Evolutionary conservation across 1,284 basidiomycete genomes (phyloP).

Genomic region (Singerocomus inundabilis): DNA sequence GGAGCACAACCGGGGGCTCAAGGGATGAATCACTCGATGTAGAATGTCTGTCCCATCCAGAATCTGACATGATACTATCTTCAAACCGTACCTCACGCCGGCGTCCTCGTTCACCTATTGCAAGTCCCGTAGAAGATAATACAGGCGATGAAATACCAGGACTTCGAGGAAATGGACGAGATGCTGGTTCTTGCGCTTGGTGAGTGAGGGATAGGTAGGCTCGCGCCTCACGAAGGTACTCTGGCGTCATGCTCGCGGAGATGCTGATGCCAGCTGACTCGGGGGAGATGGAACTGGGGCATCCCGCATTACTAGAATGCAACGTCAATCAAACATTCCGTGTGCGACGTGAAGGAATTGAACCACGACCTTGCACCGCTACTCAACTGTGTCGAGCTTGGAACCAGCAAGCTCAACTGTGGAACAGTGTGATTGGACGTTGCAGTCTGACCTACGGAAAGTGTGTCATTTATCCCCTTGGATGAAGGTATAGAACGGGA

Average conservation of each 20-base stretch:
- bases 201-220: conserved; percentile 34
- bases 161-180: conserved; percentile 17
- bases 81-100: conserved; percentile 37
- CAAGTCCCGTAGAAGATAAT: conserved; percentile 32
- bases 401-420: conserved; percentile 32
- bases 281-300: conserved; percentile 35
- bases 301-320: conserved; percentile 25
- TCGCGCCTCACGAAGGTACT: conserved; percentile 34
- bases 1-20: conserved; percentile 24
- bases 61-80: conserved; percentile 33
- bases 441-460: conserved; percentile 7
- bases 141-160: conserved; percentile 29
- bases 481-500: conserved; percentile 9
- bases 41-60: conserved; percentile 34
- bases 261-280: conserved; percentile 34
- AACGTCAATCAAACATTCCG: conserved; percentile 7
- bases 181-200: conserved; percentile 11
- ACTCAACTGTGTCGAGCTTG: conserved; percentile 15
- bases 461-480: conserved; percentile 10
- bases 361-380: conserved; percentile 19
- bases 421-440: conserved; percentile 20
- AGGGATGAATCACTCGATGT: conserved; percentile 34
- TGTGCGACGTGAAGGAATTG: not conserved
- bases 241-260: conserved; percentile 35
- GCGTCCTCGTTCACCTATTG: conserved; percentile 27